Conservation (phyloP, 2,329 filamentous ascomycete genomes). For the Colletotrichum tofieldiae region DNA sequence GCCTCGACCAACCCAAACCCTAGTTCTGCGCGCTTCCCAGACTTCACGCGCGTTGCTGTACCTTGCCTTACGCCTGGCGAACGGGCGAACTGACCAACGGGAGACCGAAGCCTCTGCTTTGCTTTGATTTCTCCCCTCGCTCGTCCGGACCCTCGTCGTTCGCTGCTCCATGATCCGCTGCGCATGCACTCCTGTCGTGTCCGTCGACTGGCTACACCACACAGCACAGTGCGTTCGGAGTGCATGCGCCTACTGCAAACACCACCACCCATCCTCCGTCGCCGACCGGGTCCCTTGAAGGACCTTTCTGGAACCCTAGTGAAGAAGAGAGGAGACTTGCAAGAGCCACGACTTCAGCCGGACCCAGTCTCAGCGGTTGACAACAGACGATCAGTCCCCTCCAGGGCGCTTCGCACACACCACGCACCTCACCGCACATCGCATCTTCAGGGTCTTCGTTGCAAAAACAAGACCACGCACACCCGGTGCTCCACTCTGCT, state of each 20-base stretch:
- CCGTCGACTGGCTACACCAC: conserved; percentile 51
- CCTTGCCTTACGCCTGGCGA: conserved; percentile 37
- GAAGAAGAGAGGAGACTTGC: conserved; percentile 32
- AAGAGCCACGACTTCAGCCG: conserved; percentile 36
- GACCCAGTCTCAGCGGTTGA: conserved; percentile 21
- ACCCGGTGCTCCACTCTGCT: conserved; percentile 36
- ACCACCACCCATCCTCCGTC: conserved; percentile 30
- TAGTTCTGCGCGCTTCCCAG: conserved; percentile 34
- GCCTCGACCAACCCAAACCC: conserved; percentile 34
- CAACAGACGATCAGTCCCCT: conserved; percentile 23
- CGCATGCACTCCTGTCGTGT: conserved; percentile 56
- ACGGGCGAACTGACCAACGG: conserved; percentile 36
- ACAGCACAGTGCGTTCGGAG: conserved; percentile 36
- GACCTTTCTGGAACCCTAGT: conserved; percentile 23
- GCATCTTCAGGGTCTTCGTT: conserved; percentile 39
- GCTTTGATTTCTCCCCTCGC: conserved; percentile 28
- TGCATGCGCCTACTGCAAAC: conserved; percentile 40
- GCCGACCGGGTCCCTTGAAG: conserved; percentile 22
- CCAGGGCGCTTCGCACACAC: conserved; percentile 36
- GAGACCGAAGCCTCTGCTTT: conserved; percentile 21
- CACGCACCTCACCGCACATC: conserved; percentile 41
- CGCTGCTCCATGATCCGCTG: conserved; percentile 48
- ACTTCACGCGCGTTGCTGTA: conserved; percentile 38
- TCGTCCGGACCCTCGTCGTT: conserved; percentile 35
- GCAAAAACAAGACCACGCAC: conserved; percentile 30